phyloP scores from a whole-genome alignment of 2,329 filamentous ascomycete species.

The Aureobasidium sp. region DNA sequence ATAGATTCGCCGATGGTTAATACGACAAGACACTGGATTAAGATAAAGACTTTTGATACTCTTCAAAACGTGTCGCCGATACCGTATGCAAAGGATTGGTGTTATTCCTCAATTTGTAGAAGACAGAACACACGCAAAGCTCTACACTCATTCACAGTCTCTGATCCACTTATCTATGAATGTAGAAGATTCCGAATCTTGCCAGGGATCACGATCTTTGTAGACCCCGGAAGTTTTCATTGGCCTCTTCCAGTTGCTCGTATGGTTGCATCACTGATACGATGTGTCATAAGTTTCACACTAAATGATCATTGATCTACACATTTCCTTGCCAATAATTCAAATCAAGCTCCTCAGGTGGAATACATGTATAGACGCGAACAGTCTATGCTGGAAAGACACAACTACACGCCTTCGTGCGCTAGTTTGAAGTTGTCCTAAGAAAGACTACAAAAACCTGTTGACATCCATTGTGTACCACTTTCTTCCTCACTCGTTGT shows the following conservation, averaged over 20 bases:
- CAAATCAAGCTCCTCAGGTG: neutral
- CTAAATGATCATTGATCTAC: neutral
- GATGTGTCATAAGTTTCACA: neutral
- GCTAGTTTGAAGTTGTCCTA: neutral
- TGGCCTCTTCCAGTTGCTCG: neutral
- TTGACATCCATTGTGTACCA: neutral
- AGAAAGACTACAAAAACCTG: neutral
- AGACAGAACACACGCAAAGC: neutral
- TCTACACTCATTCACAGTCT: neutral
- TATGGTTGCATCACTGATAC: neutral
- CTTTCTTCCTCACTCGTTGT: neutral
- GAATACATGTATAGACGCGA: neutral
- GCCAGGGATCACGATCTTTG: neutral
- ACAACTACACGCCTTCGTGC: neutral
- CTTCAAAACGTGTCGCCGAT: too few relatives aligned
- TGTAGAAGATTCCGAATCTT: neutral
- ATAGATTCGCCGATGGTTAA: too few relatives aligned
- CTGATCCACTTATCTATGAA: neutral
- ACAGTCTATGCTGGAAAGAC: neutral
- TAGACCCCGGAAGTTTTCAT: neutral
- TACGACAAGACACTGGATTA: too few relatives aligned
- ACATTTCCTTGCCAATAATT: neutral
- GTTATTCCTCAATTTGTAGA: too few relatives aligned
- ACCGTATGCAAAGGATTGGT: too few relatives aligned
- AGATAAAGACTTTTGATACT: too few relatives aligned